These are phyloP conservation scores for Alternaria conjuncta DNA, from an alignment of 2,329 filamentous ascomycete species.

Conservation along the genomic window DNA sequence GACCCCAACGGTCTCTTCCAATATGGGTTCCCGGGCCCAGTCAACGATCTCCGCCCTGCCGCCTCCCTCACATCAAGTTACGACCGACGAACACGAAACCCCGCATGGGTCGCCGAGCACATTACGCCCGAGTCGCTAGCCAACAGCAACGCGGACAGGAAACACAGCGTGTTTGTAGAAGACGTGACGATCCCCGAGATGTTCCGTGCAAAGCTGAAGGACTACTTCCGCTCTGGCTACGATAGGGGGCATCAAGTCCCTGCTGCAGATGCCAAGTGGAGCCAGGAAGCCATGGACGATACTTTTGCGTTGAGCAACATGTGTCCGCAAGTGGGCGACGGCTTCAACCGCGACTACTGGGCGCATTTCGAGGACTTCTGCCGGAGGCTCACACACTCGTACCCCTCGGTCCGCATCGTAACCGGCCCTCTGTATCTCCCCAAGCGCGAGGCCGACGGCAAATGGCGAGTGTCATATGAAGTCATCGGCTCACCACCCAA, in stretches of 20 bases:
- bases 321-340: conserved; percentile 97
- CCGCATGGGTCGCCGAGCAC: conserved; percentile 90
- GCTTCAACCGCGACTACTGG: conserved; percentile 99
- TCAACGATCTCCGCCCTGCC: conserved; percentile 80
- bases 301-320: conserved; percentile 96
- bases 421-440: conserved; percentile 95
- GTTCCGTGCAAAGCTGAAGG: conserved; percentile 88
- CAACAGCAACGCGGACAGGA: conserved; percentile 77
- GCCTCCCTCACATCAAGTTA: conserved; percentile 82
- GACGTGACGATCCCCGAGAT: conserved; percentile 79
- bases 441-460: conserved; percentile 83
- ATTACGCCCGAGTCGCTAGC: conserved; percentile 88
- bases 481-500: conserved; percentile 93
- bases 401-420: conserved; percentile 87
- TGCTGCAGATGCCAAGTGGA: conserved; percentile 95
- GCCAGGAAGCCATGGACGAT: conserved; percentile 89
- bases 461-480: conserved; percentile 96
- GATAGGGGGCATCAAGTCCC: conserved; percentile 97
- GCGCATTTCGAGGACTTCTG: conserved; percentile 98
- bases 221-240: conserved; percentile 95
- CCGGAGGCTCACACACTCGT: conserved; percentile 77
- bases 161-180: conserved; percentile 82
- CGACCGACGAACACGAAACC: conserved; percentile 90
- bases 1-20: conserved; percentile 60
- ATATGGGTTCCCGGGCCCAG: conserved; percentile 84